Evolutionary conservation across 75 land plant species (phyloP), one percentile per base, ranked within the genome.

Genomic region (Selaginella moellendorffii): DNA sequence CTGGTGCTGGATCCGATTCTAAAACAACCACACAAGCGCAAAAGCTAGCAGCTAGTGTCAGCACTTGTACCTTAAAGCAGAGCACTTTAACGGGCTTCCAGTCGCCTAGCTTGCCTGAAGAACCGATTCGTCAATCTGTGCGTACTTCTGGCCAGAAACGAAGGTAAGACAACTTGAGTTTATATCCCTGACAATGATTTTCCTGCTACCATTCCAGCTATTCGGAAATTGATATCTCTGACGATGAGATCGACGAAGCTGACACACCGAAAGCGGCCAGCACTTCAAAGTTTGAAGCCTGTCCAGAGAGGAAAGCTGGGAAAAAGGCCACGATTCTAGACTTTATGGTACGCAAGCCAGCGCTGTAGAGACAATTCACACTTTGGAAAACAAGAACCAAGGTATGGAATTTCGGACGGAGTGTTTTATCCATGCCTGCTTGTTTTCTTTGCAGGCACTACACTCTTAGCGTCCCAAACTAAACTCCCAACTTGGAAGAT

Each of bases 1-100:
- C 91, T 61, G 96, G 98, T 42, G 90, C 84, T 54, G 96, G 96
- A 54, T 66, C 25, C 17, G 12, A 69, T 24, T 12, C 10, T 10
- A 46, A 46, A 46, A 18, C 52, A 10, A 10, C 18, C 52, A 46
- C 10, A 46, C 52, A n/a, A n/a, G 46, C 10, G 5, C 46, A 36
- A 36, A 36, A 36, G 46, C 10, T 36, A 36, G 46, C 46, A 36
- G 46, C 5, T 5, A 36, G 10, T 36, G 46, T 14, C 14, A 5
- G 14, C 10, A 36, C 5, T 36, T 36, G 10, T 36, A 36, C 46
- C 5, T 36, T 36, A 14, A 36, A 5, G 14, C 46, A 36, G 14
- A 36, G 10, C 10, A 36, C 46, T 36, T 36, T 36, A 36, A 14
- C 46, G 10, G 46, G 46, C 14, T 36, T 36, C 14, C 46, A 36